Conservation (phyloP, 176 grass and related monocot genomes). For the Rhipidocladum racemiflorum region DNA sequence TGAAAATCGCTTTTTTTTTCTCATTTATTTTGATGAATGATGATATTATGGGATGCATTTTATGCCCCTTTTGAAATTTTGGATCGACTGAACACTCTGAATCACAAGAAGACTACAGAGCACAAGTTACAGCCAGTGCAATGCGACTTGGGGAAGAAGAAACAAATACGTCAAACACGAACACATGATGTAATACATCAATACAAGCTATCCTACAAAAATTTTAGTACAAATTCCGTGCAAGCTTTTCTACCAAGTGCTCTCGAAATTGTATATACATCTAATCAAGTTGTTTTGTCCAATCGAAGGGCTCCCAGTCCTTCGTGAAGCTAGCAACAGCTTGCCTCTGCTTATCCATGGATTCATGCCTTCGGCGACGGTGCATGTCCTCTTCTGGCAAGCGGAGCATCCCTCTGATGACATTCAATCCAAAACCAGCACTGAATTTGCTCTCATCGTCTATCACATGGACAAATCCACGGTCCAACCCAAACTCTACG, state of each 20-base stretch:
- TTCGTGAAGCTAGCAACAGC: slow-evolving; percentile 56
- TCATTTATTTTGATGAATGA: not conserved
- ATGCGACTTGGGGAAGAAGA: not conserved
- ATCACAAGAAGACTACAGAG: not conserved
- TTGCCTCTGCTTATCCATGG: slow-evolving; percentile 65
- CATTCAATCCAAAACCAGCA: slow-evolving; percentile 74
- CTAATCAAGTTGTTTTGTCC: slow-evolving; percentile 73
- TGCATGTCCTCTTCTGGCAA: slow-evolving; percentile 91
- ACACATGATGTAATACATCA: slow-evolving; percentile 7
- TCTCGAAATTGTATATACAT: slow-evolving; percentile 11
- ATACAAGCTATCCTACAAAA: slow-evolving; percentile 27
- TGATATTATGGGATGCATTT: not conserved
- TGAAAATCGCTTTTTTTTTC: not conserved
- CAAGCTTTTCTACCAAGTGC: not conserved
- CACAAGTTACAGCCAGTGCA: not conserved
- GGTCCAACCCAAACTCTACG: slow-evolving; percentile 81
- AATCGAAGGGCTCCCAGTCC: slow-evolving; percentile 83
- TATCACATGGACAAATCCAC: slow-evolving; percentile 90
- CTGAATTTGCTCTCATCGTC: slow-evolving; percentile 82
- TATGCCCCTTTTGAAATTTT: not conserved
- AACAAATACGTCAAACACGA: not conserved
- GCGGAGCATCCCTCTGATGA: slow-evolving; percentile 68
- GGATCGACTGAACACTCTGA: not conserved
- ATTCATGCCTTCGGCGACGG: slow-evolving; percentile 61
- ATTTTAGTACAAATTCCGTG: not conserved